Base-by-base conservation (phyloP, 176 grass and related monocot species). In the Zoysia japonica region DNA sequence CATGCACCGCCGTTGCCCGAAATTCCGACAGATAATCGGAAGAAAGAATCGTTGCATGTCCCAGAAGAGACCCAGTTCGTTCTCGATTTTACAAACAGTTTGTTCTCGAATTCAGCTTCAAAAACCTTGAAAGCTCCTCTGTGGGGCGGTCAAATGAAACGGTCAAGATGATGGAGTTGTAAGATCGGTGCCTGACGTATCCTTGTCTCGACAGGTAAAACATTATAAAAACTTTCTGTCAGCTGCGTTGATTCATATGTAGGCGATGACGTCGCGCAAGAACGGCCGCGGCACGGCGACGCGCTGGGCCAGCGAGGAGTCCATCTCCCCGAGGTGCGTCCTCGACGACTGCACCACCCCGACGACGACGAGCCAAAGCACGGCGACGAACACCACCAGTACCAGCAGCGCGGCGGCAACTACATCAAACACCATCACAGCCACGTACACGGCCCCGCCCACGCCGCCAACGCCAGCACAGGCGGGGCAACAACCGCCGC, bases 251-350 rank as follows among this genome's bases (percentile, higher is more conserved):
- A 6, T 28, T 28, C 28, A 28, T 28, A 28, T 28, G 28, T 28
- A 28, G 28, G 46, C 2, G 15, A 67, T 9, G 49, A 72, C 42
- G 46, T 28, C 45, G 20, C 53, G 20, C 20, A 76, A 41, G 51
- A 78, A 61, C 8, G 5, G 14, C 68, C 41, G 47, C n/a, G 80
- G 14, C 75, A 19, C 40, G 74, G 11, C 61, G 37, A 37, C 42
- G 68, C 37, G 38, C 19, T 9, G 16, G 61, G 51, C 1, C 51
- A 78, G 68, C 86, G 75, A 79, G 3, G 86, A 74, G 38, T 46
- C 46, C 63, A 47, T 47, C 11, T 87, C 80, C 50, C 85, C 68
- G 50, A 48, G 67, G 40, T 60, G 85, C 85, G 85, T 87, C 42
- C 67, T 83, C 12, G 67, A 83, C 74, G 20, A 19, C 54, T 43